These are phyloP conservation scores for Pisolithus sp. DNA, from an alignment of 768 basidiomycete genomes.

Conservation along the genomic window DNA sequence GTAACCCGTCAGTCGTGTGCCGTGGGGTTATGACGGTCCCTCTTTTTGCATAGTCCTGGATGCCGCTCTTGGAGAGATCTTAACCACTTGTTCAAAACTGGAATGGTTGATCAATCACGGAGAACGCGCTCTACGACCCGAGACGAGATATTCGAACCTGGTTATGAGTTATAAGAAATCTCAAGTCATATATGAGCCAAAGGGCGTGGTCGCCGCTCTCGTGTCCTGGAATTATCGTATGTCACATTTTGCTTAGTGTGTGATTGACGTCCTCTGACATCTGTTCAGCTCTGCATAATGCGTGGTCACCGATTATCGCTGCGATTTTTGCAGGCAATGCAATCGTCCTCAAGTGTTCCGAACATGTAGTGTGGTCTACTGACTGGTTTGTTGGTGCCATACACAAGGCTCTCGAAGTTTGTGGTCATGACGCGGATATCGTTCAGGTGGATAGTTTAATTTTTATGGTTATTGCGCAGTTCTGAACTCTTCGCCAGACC, in stretches of 20 bases:
- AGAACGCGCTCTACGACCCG: slow-evolving; percentile 67
- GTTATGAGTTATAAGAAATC: slow-evolving; percentile 73
- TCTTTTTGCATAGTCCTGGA: slow-evolving; percentile 62
- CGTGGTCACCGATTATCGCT: slow-evolving; percentile 90
- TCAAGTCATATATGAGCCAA: slow-evolving; percentile 79
- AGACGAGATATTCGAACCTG: slow-evolving; percentile 59
- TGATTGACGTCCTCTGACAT: slow-evolving; percentile 5
- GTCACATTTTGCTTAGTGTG: slow-evolving; percentile 13
- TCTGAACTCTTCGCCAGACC: slow-evolving; percentile 37
- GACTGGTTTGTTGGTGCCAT: slow-evolving; percentile 78
- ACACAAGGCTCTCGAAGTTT: slow-evolving; percentile 65
- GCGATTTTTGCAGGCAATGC: slow-evolving; percentile 87
- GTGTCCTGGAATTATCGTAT: slow-evolving; percentile 95
- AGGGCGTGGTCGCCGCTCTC: slow-evolving; percentile 87
- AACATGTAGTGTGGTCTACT: slow-evolving; percentile 89
- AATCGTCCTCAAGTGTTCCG: slow-evolving; percentile 87
- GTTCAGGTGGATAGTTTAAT: slow-evolving; percentile 55
- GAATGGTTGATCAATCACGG: slow-evolving; percentile 89
- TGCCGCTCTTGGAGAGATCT: slow-evolving; percentile 88
- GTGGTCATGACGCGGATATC: slow-evolving; percentile 80
- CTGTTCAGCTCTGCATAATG: slow-evolving; percentile 77
- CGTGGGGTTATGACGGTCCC: too few relatives aligned
- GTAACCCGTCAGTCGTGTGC: slow-evolving; percentile 21
- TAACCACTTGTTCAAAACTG: slow-evolving; percentile 92
- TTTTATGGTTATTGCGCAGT: background rate